These are phyloP conservation scores for Tylopilus balloui DNA, from an alignment of 768 basidiomycete species.

Conservation along the genomic window DNA sequence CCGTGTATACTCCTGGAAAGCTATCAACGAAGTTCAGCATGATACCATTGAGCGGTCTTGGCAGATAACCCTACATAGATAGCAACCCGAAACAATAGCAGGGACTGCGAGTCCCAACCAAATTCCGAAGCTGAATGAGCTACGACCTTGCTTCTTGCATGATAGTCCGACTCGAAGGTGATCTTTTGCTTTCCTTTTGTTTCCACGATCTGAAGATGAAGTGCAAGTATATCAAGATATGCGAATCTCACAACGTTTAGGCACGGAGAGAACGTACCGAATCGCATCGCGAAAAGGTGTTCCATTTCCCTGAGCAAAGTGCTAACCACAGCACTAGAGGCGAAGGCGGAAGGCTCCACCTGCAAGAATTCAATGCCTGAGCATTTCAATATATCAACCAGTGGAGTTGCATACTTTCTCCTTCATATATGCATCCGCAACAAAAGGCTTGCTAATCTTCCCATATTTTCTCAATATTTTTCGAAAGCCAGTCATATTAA, in stretches of 20 bases:
- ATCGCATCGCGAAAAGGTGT: slow-evolving; percentile 66
- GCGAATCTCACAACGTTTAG: background rate
- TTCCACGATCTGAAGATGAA: slow-evolving; percentile 48
- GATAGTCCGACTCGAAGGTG: slow-evolving; percentile 53
- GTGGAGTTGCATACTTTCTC: slow-evolving; percentile 52
- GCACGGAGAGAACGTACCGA: slow-evolving; percentile 49
- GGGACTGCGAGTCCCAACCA: slow-evolving; percentile 70
- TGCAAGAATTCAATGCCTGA: slow-evolving; percentile 22
- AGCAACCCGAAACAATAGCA: slow-evolving; percentile 59
- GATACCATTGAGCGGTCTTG: background rate
- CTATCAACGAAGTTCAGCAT: slow-evolving; percentile 33
- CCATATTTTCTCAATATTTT: slow-evolving; percentile 86
- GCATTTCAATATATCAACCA: background rate
- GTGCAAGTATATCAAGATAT: background rate
- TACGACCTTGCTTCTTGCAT: slow-evolving; percentile 61
- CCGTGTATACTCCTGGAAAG: slow-evolving; percentile 50
- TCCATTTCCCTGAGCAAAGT: slow-evolving; percentile 75
- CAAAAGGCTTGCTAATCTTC: slow-evolving; percentile 68
- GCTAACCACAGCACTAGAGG: slow-evolving; percentile 55
- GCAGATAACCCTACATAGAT: slow-evolving; percentile 40
- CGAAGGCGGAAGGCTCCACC: slow-evolving; percentile 67
- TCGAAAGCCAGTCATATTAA: slow-evolving; percentile 88
- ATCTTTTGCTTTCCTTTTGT: slow-evolving; percentile 70
- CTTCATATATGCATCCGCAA: slow-evolving; percentile 72
- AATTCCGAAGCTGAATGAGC: slow-evolving; percentile 70